phyloP scores from a whole-genome alignment of 2,329 filamentous ascomycete genomes.

The Epicoccum sorghinum region DNA sequence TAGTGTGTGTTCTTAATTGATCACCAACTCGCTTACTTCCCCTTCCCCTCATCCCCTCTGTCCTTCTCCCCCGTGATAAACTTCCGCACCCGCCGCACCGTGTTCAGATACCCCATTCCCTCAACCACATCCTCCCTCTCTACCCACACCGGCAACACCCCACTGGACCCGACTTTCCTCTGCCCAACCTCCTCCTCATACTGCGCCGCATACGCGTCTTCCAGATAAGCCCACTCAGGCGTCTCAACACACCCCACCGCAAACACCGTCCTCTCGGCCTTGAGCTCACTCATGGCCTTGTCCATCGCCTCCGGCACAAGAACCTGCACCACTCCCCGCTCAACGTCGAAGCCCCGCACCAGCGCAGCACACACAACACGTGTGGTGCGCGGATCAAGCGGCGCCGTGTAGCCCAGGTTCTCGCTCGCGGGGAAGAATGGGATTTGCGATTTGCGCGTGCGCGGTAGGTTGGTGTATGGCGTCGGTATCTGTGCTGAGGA shows the following conservation, averaged over 20 bases:
- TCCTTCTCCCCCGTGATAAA: conserved; percentile 25
- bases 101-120: conserved; percentile 40
- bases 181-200: conserved; percentile 13
- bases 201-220: conserved; percentile 32
- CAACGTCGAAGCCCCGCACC: conserved; percentile 70
- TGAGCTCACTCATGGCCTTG: conserved; percentile 23
- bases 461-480: conserved; percentile 39
- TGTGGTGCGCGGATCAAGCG: conserved; percentile 66
- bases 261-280: conserved; percentile 38
- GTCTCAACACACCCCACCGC: conserved; percentile 40
- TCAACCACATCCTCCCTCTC: conserved; percentile 23
- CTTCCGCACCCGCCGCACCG: conserved; percentile 37
- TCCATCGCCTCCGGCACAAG: conserved; percentile 63
- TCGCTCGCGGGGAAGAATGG: conserved; percentile 63
- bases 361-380: conserved; percentile 69
- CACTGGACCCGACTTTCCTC: conserved; percentile 9
- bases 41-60: background rate
- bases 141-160: conserved; percentile 30
- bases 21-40: background rate
- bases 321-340: conserved; percentile 63
- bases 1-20: background rate
- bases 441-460: conserved; percentile 59
- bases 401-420: conserved; percentile 50
- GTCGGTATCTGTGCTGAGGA: conserved; percentile 52
- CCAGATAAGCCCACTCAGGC: conserved; percentile 45